These are phyloP conservation scores for Hygrophoropsis aurantiaca DNA, from an alignment of 768 basidiomycete species.

Conservation along the genomic window DNA sequence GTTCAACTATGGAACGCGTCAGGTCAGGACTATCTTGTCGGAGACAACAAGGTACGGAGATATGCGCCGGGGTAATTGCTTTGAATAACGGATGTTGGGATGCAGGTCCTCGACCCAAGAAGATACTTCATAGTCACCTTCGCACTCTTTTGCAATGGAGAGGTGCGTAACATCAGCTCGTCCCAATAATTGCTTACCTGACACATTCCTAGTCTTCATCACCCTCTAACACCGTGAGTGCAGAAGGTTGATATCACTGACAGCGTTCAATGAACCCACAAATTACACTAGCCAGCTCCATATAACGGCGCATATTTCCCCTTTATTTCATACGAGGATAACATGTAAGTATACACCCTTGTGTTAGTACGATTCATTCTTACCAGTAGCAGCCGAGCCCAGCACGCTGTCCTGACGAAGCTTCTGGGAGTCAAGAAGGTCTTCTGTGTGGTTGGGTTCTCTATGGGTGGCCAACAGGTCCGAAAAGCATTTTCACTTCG, in stretches of 20 bases:
- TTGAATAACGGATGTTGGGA: too few species aligned
- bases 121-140: constrained; percentile 58
- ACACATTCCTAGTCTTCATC: constrained; percentile 27
- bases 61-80: not conserved
- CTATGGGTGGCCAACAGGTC: constrained; percentile 52
- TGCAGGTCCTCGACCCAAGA: constrained; percentile 49
- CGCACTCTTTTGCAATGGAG: constrained; percentile 58
- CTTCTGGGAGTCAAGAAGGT: constrained; percentile 42
- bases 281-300: constrained; percentile 24
- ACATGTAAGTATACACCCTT: constrained; percentile 15
- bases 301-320: constrained; percentile 33
- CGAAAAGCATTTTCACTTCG: not conserved
- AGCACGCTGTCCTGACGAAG: constrained; percentile 44
- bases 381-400: constrained; percentile 40
- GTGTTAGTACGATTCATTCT: not conserved
- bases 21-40: constrained; percentile 50
- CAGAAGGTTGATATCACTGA: not conserved
- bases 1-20: not conserved
- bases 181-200: constrained; percentile 20
- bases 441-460: constrained; percentile 47
- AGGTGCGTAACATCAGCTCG: too few species aligned
- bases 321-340: constrained; percentile 27
- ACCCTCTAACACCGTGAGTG: constrained; percentile 24
- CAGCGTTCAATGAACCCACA: not conserved
- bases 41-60: constrained; percentile 44